A percentile compares a stretch with the other conserved stretches of the same genome.
These are phyloP conservation scores for Podaxis sp. DNA, from an alignment of 768 basidiomycete genomes.

Conservation along the genomic window DNA sequence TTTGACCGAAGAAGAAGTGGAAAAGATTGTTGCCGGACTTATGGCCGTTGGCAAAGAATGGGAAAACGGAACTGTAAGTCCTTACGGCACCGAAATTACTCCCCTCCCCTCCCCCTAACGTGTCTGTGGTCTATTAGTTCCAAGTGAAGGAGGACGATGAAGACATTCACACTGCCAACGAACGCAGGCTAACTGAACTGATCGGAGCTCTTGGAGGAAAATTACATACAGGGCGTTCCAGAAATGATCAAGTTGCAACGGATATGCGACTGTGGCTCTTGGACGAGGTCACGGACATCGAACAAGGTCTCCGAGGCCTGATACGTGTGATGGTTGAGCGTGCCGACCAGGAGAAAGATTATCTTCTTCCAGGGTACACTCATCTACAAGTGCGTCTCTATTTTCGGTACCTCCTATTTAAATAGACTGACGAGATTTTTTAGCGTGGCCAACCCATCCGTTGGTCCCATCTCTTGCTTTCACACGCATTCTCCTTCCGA, in stretches of 20 bases:
- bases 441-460: constrained; percentile 98
- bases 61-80: constrained; percentile 68
- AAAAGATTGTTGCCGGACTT: constrained; percentile 73
- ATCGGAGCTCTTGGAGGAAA: constrained; percentile 94
- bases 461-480: constrained; percentile 96
- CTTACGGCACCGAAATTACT: not conserved
- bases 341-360: constrained; percentile 90
- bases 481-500: constrained; percentile 93
- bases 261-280: constrained; percentile 98
- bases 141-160: constrained; percentile 83
- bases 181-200: constrained; percentile 89
- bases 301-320: constrained; percentile 71
- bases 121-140: constrained; percentile 52
- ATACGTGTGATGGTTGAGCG: constrained; percentile 89
- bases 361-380: constrained; percentile 93
- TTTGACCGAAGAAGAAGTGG: constrained; percentile 73
- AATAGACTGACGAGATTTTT: not conserved
- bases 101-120: not conserved
- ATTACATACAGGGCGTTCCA: constrained; percentile 93
- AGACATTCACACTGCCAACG: constrained; percentile 99
- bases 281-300: constrained; percentile 68
- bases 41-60: constrained; percentile 80
- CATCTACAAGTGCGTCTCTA: constrained; percentile 83
- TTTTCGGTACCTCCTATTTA: not conserved
- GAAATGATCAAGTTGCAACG: constrained; percentile 98